phyloP scores from a whole-genome alignment of 148 eudicot species.

The Heliosperma pusillum region DNA sequence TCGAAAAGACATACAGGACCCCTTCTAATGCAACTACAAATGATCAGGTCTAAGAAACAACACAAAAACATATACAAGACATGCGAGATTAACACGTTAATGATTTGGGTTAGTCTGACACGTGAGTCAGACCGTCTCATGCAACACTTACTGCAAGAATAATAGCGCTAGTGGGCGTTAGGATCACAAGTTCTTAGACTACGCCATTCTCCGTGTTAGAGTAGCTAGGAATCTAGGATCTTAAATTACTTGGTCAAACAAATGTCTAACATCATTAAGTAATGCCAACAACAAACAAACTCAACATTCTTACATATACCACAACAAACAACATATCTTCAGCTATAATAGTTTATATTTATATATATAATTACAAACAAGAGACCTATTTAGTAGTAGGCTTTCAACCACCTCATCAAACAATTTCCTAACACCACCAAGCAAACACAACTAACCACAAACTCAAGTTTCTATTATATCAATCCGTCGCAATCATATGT shows the following conservation, averaged over 20 bases:
- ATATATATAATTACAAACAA: not conserved
- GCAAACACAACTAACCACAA: not conserved
- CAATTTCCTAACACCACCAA: constrained; percentile 2
- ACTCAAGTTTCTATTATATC: not conserved
- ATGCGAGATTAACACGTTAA: too few relatives aligned
- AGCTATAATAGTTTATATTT: not conserved
- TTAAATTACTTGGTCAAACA: not conserved
- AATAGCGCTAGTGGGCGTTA: too few relatives aligned
- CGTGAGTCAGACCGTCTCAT: not conserved
- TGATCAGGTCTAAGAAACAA: not conserved
- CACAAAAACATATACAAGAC: not conserved
- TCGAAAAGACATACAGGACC: too few relatives aligned
- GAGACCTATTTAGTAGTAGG: not conserved
- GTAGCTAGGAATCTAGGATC: not conserved
- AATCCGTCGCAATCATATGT: too few relatives aligned
- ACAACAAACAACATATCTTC: not conserved
- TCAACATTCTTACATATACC: not conserved
- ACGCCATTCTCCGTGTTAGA: not conserved
- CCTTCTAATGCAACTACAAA: too few relatives aligned
- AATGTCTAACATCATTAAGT: not conserved
- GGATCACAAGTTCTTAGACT: not conserved
- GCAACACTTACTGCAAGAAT: not conserved
- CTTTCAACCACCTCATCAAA: constrained; percentile 5
- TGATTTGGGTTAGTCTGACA: too few relatives aligned
- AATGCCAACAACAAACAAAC: constrained; percentile 5